Evolutionary conservation across 306 rosid species (phyloP).

Genomic region (Dalbergia cochinchinensis): DNA sequence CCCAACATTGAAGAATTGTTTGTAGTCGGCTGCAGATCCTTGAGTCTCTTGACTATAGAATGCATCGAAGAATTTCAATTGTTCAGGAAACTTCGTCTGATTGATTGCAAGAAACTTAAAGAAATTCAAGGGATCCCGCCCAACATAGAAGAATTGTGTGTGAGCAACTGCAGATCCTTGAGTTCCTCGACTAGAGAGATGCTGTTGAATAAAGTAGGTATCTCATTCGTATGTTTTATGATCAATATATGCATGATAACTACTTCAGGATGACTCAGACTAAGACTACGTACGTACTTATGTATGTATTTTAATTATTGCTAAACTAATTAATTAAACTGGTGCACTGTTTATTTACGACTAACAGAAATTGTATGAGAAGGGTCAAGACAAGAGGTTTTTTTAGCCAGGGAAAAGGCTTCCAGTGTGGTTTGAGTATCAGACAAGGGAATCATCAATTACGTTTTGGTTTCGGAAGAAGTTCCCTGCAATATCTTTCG

Average conservation of each 20-base stretch:
- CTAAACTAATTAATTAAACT: neutral
- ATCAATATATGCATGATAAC: too few relatives aligned
- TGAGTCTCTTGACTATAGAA: neutral
- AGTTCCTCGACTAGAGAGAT: neutral
- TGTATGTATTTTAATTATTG: neutral
- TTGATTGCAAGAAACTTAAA: neutral
- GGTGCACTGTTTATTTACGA: neutral
- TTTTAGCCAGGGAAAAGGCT: neutral
- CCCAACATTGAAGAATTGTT: too few relatives aligned
- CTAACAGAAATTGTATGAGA: neutral
- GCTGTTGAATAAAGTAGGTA: neutral
- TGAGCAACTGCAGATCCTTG: neutral
- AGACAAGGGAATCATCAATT: too few relatives aligned
- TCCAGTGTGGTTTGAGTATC: constrained; percentile 21
- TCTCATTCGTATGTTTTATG: too few relatives aligned
- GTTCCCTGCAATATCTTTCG: neutral
- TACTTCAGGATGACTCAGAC: too few relatives aligned
- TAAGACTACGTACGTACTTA: too few relatives aligned
- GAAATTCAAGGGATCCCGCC: neutral
- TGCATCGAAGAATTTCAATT: neutral
- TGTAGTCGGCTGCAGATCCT: too few relatives aligned
- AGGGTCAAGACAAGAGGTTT: neutral
- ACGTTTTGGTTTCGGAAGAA: neutral
- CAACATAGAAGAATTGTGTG: too few relatives aligned
- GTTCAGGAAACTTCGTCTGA: neutral